Evolutionary conservation across 176 grass and related monocot genomes (phyloP), one percentile per base, ranked within the genome.

Genomic region (Themeda triandra): DNA sequence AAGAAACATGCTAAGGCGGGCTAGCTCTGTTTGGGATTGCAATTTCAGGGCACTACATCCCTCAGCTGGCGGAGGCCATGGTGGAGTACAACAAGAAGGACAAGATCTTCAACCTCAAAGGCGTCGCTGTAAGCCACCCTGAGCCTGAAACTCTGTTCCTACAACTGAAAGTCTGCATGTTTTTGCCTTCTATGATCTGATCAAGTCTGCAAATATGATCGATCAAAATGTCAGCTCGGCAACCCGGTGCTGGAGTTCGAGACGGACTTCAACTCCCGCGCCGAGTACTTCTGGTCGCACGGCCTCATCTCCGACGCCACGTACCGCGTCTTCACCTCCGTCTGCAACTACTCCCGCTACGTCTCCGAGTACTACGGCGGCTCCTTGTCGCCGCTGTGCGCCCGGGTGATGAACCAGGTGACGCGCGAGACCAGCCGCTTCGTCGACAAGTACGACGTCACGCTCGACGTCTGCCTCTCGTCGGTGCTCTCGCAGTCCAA

Each of bases 381-480:
- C 35, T 67, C 87, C 9, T 88, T 99, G 24, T 96, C 91, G 78
- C 84, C 84, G 8, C 76, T 94, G 32, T 99, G 96, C 59, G 79
- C 89, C 8, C 73, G 93, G 33, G 96, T 99, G 60, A 99, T 99
- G 96, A 94, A 78, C 84, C 96, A 94, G 87, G 96, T 99, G n/a
- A 96, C 93, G 2, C 89, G 87, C 33, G 96, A 99, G 87, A 99
- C 96, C 15, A 99, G 96, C 75, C 84, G 89, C 45, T 99, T 99
- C 54, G 93, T 99, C 13, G 96, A 99, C 90, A 99, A 99, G 84
- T 99, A 99, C 18, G 96, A 99, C 66, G 96, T 99, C 71, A 99
- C 93, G 17, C 82, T 99, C 62, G 96, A 99, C 67, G 96, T 99
- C 62, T 99, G 96, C 70, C 69, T 99, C 41, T 84, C 96, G 3